Evolutionary conservation across 2,329 filamentous ascomycete genomes (phyloP).

Genomic region (Dactylellina drechsleri): DNA sequence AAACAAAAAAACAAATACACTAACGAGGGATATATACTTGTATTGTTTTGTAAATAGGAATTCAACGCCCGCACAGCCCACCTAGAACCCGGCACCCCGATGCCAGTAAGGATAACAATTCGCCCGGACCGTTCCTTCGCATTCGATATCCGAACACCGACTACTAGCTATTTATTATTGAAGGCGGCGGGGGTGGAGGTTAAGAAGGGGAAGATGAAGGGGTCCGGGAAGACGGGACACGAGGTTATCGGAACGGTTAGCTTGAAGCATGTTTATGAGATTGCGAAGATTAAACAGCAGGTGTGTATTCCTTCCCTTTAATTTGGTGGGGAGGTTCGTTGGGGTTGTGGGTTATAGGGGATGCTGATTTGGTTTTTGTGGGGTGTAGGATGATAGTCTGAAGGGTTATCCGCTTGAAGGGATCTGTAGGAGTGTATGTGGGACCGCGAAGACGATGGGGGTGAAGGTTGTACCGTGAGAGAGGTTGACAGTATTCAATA

Average conservation of each 20-base stretch:
- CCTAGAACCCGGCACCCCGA: slow-evolving; percentile 82
- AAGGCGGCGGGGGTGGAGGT: slow-evolving; percentile 79
- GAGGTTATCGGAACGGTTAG: slow-evolving; percentile 80
- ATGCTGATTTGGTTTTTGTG: not conserved
- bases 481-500: not conserved
- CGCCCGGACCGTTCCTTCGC: slow-evolving; percentile 91
- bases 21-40: not conserved
- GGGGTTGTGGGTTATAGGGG: not conserved
- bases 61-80: slow-evolving; percentile 95
- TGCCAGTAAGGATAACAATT: slow-evolving; percentile 89
- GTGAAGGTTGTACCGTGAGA: slow-evolving; percentile 73
- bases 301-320: slow-evolving; percentile 41
- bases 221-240: slow-evolving; percentile 77
- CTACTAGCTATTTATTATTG: slow-evolving; percentile 89
- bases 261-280: slow-evolving; percentile 96
- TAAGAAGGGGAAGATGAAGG: slow-evolving; percentile 79
- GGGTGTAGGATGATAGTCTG: slow-evolving; percentile 72
- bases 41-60: slow-evolving; percentile 71
- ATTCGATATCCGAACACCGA: slow-evolving; percentile 92
- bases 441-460: slow-evolving; percentile 78
- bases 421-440: slow-evolving; percentile 78
- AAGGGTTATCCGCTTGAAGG: slow-evolving; percentile 77
- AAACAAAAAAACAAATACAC: no score
- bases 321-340: not conserved
- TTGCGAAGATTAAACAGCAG: slow-evolving; percentile 87